Conservation (phyloP, 78 protist species). For the Dictyostelium firmibasis region DNA sequence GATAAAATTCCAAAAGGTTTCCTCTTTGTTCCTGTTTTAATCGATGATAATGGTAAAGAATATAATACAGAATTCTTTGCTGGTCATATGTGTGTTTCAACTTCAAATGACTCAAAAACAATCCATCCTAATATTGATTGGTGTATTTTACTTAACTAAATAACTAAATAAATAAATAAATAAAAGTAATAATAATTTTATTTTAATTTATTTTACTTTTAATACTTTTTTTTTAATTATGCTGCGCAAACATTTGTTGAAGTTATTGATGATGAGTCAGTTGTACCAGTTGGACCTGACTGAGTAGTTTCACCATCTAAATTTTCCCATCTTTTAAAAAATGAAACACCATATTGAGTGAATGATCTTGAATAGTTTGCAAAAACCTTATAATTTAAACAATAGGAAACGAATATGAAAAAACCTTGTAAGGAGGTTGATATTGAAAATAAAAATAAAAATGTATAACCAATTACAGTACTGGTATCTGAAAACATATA, state of each 20-base stretch:
- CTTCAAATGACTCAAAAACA: not conserved
- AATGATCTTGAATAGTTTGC: conserved; percentile 28
- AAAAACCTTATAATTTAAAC: conserved; percentile 62
- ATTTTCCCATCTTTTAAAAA: conserved; percentile 68
- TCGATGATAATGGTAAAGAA: conserved; percentile 2
- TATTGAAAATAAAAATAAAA: conserved; percentile 68
- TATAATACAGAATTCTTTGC: not conserved
- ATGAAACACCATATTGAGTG: not conserved
- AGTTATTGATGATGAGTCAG: not conserved
- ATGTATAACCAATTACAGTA: conserved; percentile 8
- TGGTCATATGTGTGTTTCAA: not conserved
- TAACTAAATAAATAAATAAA: too few species aligned
- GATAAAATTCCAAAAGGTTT: not conserved
- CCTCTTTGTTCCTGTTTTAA: not conserved
- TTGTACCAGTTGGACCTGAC: not conserved
- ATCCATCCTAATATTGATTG: conserved; percentile 32
- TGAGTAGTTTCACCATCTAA: not conserved
- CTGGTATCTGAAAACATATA: conserved; percentile 23
- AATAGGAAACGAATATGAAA: conserved; percentile 69
- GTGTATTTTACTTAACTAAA: not conserved
- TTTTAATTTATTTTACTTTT: too few species aligned
- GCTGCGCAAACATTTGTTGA: not conserved
- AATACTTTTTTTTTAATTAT: not conserved
- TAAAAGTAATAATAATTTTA: too few species aligned
- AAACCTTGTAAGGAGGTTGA: conserved; percentile 81